Conservation (phyloP, 2,329 filamentous ascomycete species). For the Dactylonectria estremocensis region DNA sequence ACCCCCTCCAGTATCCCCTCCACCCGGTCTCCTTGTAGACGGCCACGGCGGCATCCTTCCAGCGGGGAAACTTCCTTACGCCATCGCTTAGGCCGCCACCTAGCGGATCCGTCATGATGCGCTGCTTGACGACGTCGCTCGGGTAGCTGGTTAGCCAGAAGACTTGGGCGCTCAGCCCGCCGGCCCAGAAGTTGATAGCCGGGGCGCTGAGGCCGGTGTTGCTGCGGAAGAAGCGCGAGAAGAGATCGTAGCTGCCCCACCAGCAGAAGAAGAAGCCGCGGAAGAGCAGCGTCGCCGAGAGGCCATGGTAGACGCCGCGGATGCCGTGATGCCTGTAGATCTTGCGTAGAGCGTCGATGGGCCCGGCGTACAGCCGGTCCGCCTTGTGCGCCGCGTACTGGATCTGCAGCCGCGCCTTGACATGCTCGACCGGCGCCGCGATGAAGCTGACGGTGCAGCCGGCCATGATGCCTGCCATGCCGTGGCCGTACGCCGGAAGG, state of each 20-base stretch:
- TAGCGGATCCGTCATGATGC: conserved; percentile 95
- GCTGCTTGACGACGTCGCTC: conserved; percentile 93
- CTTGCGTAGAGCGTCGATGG: conserved; percentile 85
- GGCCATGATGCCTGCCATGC: conserved; percentile 87
- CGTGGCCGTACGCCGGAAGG: conserved; percentile 86
- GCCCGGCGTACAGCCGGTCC: conserved; percentile 86
- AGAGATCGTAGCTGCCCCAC: conserved; percentile 96
- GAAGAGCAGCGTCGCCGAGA: conserved; percentile 89
- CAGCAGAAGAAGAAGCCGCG: conserved; percentile 96
- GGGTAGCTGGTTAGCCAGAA: conserved; percentile 97
- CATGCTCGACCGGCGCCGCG: conserved; percentile 93
- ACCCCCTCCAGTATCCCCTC: conserved; percentile 92
- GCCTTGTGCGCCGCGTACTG: conserved; percentile 89
- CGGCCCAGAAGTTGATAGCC: conserved; percentile 96
- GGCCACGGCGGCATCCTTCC: conserved; percentile 84
- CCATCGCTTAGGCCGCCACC: conserved; percentile 79
- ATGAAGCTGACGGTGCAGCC: conserved; percentile 93
- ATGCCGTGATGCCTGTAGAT: conserved; percentile 82
- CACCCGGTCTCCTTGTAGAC: conserved; percentile 84
- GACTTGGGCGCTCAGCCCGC: conserved; percentile 90
- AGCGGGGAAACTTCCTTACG: conserved; percentile 77
- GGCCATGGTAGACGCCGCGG: conserved; percentile 86
- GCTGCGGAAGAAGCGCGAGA: conserved; percentile 77
- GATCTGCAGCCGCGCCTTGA: conserved; percentile 94
- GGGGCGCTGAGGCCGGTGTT: conserved; percentile 82